Evolutionary conservation across 306 rosid species (phyloP).

Genomic region (Argentina anserina): DNA sequence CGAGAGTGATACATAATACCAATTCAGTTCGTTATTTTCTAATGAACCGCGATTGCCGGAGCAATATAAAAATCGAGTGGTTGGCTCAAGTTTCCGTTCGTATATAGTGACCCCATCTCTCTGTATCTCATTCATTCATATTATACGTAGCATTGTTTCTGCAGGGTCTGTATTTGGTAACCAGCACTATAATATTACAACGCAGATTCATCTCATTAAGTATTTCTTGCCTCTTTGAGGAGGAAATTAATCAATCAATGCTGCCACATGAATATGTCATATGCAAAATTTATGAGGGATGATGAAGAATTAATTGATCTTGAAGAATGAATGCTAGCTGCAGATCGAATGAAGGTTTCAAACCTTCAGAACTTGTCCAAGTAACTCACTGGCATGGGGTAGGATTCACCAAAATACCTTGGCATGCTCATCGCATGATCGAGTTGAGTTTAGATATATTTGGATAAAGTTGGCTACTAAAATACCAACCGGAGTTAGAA

Average conservation of each 20-base stretch:
- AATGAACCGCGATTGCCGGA: slow-evolving; percentile 32
- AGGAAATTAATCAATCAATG: not conserved
- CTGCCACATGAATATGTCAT: not conserved
- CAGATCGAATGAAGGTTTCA: not conserved
- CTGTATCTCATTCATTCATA: not conserved
- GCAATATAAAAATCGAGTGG: not conserved
- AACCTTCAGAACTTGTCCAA: not conserved
- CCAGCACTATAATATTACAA: not conserved
- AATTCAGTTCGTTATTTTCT: not conserved
- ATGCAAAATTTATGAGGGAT: not conserved
- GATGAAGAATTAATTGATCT: not conserved
- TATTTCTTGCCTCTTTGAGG: not conserved
- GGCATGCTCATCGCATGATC: not conserved
- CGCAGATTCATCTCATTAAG: not conserved
- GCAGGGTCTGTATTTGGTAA: slow-evolving; percentile 1
- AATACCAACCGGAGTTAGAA: too few species aligned
- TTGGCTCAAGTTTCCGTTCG: not conserved
- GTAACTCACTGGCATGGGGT: not conserved
- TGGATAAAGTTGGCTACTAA: too few species aligned
- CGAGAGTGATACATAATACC: not conserved
- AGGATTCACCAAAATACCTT: not conserved
- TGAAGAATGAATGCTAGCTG: not conserved
- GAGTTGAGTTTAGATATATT: not conserved
- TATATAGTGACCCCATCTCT: slow-evolving; percentile 7
- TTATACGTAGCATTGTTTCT: not conserved